Conservation (phyloP, 257 asterid species). For the Buddleja alternifolia region DNA sequence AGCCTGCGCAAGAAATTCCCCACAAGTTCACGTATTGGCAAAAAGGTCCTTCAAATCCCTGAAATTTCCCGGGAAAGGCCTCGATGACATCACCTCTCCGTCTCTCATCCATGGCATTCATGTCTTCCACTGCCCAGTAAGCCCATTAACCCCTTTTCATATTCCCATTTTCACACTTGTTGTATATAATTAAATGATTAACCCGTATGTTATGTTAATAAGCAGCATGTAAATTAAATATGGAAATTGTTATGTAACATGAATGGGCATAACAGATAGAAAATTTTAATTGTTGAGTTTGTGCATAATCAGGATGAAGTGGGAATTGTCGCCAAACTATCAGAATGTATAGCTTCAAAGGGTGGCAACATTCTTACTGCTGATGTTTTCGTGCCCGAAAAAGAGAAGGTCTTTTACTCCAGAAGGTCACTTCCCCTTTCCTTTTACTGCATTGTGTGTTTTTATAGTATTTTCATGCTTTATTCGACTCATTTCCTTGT, state of each 20-base stretch:
- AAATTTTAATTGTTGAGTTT: slow-evolving; percentile 3
- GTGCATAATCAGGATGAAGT: slow-evolving; percentile 71
- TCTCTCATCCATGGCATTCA: slow-evolving; percentile 83
- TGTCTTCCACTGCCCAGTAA: slow-evolving; percentile 89
- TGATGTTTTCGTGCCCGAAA: slow-evolving; percentile 90
- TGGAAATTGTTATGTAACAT: slow-evolving; percentile 8
- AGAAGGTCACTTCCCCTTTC: slow-evolving; percentile 62
- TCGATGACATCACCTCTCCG: slow-evolving; percentile 46
- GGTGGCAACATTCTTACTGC: slow-evolving; percentile 91
- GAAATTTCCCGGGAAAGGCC: slow-evolving; percentile 48
- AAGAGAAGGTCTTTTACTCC: slow-evolving; percentile 76
- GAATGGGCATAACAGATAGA: slow-evolving; percentile 1
- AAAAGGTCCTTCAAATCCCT: slow-evolving; percentile 55
- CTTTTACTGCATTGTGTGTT: background rate
- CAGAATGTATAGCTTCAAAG: slow-evolving; percentile 89
- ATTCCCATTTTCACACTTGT: background rate
- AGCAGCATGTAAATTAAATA: background rate
- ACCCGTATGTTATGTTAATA: background rate
- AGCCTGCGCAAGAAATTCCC: slow-evolving; percentile 37
- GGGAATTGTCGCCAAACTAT: slow-evolving; percentile 85
- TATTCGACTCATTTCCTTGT: background rate
- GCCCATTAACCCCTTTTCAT: slow-evolving; percentile 18
- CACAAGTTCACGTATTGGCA: slow-evolving; percentile 42
- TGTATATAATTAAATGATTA: slow-evolving; percentile 5
- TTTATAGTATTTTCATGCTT: background rate